Evolutionary conservation across 148 eudicot species (phyloP).

Genomic region (Silene conica): DNA sequence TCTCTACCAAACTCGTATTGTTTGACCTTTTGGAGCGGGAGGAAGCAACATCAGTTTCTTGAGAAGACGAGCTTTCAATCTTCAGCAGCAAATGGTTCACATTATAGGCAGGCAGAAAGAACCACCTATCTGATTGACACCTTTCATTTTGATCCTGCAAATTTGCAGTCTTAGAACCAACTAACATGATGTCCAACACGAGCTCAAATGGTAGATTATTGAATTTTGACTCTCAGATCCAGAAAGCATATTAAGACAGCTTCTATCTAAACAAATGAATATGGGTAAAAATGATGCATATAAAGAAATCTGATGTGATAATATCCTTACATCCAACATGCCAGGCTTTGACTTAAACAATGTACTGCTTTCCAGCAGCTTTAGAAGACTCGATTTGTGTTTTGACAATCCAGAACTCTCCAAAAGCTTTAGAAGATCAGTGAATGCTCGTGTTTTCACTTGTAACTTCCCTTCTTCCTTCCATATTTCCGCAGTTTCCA

Average conservation of each 20-base stretch:
- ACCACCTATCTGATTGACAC: constrained; percentile 53
- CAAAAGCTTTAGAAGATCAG: constrained; percentile 61
- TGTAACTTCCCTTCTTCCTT: constrained; percentile 58
- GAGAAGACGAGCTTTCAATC: constrained; percentile 26
- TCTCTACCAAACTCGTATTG: constrained; percentile 30
- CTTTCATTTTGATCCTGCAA: constrained; percentile 45
- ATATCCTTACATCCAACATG: constrained; percentile 23
- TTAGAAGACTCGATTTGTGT: constrained; percentile 48
- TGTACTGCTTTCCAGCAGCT: constrained; percentile 34
- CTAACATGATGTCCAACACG: too few relatives aligned
- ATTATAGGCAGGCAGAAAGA: constrained; percentile 77
- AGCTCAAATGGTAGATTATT: too few relatives aligned
- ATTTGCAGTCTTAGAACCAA: neutral
- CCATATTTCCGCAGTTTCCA: constrained; percentile 67
- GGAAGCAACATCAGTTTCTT: constrained; percentile 22
- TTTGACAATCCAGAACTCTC: constrained; percentile 69
- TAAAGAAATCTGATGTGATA: neutral
- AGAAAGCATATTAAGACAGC: too few relatives aligned
- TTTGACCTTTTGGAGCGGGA: constrained; percentile 27
- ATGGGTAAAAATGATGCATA: neutral
- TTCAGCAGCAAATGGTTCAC: constrained; percentile 65
- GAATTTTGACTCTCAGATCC: too few relatives aligned
- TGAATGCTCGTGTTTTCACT: constrained; percentile 66
- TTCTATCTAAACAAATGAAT: too few relatives aligned
- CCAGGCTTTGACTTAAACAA: constrained; percentile 26